Evolutionary conservation across 805 yeast species (phyloP).

Genomic region (Lipomyces lipofer): DNA sequence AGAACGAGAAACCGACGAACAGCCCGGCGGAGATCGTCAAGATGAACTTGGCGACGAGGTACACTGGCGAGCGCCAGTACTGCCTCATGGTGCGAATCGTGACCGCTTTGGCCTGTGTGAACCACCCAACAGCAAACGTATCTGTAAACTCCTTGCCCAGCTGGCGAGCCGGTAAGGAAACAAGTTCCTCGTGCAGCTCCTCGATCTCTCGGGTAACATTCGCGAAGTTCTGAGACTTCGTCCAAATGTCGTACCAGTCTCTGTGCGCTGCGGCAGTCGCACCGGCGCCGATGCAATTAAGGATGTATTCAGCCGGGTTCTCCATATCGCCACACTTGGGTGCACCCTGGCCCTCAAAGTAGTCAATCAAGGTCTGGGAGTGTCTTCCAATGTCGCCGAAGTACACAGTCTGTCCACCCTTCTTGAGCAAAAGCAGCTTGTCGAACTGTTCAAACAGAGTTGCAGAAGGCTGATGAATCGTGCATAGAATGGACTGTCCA

Average conservation of each 20-base stretch:
- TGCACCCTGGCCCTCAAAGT: constrained; percentile 74
- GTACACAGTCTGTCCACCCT: constrained; percentile 79
- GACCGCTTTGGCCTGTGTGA: constrained; percentile 48
- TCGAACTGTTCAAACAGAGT: constrained; percentile 66
- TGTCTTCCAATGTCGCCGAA: constrained; percentile 77
- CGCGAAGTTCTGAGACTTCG: constrained; percentile 46
- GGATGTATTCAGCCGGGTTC: constrained; percentile 76
- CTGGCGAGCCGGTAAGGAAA: constrained; percentile 32
- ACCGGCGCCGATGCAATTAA: constrained; percentile 77
- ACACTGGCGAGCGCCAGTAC: constrained; percentile 62
- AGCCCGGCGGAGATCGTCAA: constrained; percentile 54
- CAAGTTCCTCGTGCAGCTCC: constrained; percentile 38
- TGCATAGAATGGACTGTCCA: constrained; percentile 74
- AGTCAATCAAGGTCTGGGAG: constrained; percentile 56
- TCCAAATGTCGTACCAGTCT: constrained; percentile 70
- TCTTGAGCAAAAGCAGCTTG: constrained; percentile 62
- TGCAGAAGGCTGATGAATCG: constrained; percentile 79
- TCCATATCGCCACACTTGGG: constrained; percentile 59
- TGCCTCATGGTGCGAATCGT: constrained; percentile 46
- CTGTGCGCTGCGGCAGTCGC: constrained; percentile 62
- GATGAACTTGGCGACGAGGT: constrained; percentile 61
- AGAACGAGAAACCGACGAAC: constrained; percentile 72
- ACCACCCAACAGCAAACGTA: constrained; percentile 51
- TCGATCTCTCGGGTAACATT: constrained; percentile 41
- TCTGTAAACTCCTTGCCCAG: constrained; percentile 32